Base-by-base conservation (phyloP, 495 filamentous ascomycete genomes). In the Chaetomium tenue region DNA sequence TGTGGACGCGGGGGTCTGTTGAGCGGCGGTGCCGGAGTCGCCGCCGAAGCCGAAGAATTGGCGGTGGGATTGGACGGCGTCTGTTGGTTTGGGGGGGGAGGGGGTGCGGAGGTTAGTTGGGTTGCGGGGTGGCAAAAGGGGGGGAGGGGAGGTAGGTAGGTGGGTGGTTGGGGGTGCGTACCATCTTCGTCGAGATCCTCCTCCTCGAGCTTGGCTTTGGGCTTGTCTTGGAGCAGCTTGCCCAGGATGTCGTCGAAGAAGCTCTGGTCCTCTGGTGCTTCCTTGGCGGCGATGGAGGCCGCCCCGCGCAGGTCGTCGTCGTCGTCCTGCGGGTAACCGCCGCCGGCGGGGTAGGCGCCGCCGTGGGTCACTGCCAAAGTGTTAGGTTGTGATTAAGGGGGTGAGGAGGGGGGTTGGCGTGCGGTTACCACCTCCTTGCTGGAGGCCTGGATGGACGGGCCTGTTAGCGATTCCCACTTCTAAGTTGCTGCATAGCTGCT, bases 101-200 rank as follows among this genome's bases (percentile, higher is more conserved):
- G 20, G 39, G 23, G 22, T n/a, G n/a, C n/a, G 37, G 22, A 20
- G 13, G 57, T 25, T 9, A 28, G 44, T 26, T 37, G 28, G 47
- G 28, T 40, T 30, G 39, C n/a, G 40, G 40, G 3, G 44, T n/a
- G 44, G n/a, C 2, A 47, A 22, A 47, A 11, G 7, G n/a, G 28
- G 46, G 37, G 12, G 46, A 23, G 12, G n/a, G 11, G 18, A 50
- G 30, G 18, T 53, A 57, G 30, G 39, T 12, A 6, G 44, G 30
- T 26, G 40, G 16, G 23, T 5, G 23, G 33, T n/a, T n/a, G 1
- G 28, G 48, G 3, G 9, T 54, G 46, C 74, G 47, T 5, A 80
- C 79, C 73, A 37, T 87, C 79, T 71, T 89, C 87, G 64, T 89
- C 82, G 30, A 89, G 66, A n/a, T 82, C 79, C 46, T 85, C 82